These are phyloP conservation scores for Coprinopsis cinerea DNA, from an alignment of 768 basidiomycete genomes.

Conservation along the genomic window DNA sequence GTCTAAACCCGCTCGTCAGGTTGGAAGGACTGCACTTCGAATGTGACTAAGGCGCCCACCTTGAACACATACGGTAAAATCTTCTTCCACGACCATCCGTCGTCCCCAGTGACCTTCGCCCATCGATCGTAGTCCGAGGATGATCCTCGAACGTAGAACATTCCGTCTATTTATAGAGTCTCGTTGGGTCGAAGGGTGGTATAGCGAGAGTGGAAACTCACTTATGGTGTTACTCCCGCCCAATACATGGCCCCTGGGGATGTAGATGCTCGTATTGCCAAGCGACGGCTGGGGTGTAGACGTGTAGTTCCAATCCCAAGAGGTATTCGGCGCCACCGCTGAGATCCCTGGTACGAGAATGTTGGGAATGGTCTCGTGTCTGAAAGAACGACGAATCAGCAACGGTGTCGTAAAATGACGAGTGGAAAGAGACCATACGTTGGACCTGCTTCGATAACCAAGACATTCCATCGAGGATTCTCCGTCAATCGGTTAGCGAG, in stretches of 20 bases:
- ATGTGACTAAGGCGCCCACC: too few species aligned
- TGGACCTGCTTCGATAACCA: conserved; percentile 14
- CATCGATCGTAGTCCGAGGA: conserved; percentile 12
- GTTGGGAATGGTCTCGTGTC: conserved; percentile 16
- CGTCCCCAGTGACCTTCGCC: conserved; percentile 6
- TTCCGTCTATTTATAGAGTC: conserved; percentile 6
- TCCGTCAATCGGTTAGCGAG: conserved; percentile 10
- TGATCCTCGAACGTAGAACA: conserved; percentile 13
- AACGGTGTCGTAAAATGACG: too few species aligned
- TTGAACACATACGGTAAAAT: conserved; percentile 8
- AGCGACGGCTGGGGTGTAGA: conserved; percentile 23
- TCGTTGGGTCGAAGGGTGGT: not conserved
- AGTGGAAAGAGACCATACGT: conserved; percentile 3
- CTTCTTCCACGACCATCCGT: conserved; percentile 11
- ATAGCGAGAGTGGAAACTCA: conserved; percentile 12
- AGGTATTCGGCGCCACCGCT: conserved; percentile 12
- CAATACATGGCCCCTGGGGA: conserved; percentile 25
- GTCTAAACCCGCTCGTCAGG: too few species aligned
- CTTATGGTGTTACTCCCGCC: conserved; percentile 29
- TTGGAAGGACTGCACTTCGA: too few species aligned
- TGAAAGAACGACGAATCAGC: too few species aligned
- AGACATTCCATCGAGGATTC: conserved; percentile 10
- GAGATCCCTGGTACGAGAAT: conserved; percentile 18
- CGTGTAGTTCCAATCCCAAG: conserved; percentile 30
- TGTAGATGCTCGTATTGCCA: conserved; percentile 18